Percentiles rank a stretch among this genome's conserved stretches.
phyloP scores from a whole-genome alignment of 768 basidiomycete genomes.

The Melanogaster broomeanus region DNA sequence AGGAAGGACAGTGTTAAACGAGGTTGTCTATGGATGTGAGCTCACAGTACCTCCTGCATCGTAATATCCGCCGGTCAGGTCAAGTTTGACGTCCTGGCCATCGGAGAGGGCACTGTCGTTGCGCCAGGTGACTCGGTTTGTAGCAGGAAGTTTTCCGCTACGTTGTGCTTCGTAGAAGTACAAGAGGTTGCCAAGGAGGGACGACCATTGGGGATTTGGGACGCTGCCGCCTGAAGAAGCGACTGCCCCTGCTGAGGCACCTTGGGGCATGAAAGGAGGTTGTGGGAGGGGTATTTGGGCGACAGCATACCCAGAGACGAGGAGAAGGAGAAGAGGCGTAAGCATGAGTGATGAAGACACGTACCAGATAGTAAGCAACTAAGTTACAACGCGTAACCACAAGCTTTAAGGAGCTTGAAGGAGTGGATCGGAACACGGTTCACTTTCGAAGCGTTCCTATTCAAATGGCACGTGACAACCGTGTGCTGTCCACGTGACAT shows the following conservation, averaged over 20 bases:
- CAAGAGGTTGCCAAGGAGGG: slow-evolving; percentile 73
- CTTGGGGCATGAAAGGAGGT: slow-evolving; percentile 66
- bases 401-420: too few relatives aligned
- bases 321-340: slow-evolving; percentile 11
- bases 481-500: slow-evolving; percentile 12
- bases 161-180: slow-evolving; percentile 94
- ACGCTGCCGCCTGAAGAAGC: slow-evolving; percentile 37
- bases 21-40: background rate
- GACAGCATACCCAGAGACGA: slow-evolving; percentile 29
- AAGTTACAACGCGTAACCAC: background rate
- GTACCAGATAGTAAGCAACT: too few relatives aligned
- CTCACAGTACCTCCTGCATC: slow-evolving; percentile 79
- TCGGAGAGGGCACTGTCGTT: slow-evolving; percentile 80
- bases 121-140: slow-evolving; percentile 83
- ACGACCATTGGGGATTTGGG: slow-evolving; percentile 83
- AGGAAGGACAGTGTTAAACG: slow-evolving; percentile 2
- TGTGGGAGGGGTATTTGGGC: slow-evolving; percentile 67
- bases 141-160: slow-evolving; percentile 67
- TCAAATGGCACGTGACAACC: slow-evolving; percentile 24
- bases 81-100: slow-evolving; percentile 70
- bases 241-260: slow-evolving; percentile 54
- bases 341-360: slow-evolving; percentile 19
- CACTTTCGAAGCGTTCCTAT: slow-evolving; percentile 4
- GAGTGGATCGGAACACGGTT: background rate
- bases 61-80: slow-evolving; percentile 87